Evolutionary conservation across 371 early-diverging fungal species (phyloP).

Genomic region (Mortierella sp.): DNA sequence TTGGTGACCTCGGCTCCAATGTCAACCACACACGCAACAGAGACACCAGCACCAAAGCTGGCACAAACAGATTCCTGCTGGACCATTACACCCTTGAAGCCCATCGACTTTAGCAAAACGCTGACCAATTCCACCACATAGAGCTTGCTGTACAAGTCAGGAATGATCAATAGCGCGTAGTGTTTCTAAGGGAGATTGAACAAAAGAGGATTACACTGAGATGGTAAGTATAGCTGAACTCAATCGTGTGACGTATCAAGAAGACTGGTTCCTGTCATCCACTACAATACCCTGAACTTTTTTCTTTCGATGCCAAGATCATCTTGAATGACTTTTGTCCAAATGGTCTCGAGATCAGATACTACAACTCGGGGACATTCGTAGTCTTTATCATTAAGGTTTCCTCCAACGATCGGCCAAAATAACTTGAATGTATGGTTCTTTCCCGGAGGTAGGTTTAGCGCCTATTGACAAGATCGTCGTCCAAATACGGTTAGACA

Average conservation of each 20-base stretch:
- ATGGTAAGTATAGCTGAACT: too few species aligned
- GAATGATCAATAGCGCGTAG: conserved; percentile 81
- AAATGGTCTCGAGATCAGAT: conserved; percentile 82
- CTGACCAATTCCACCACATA: conserved; percentile 73
- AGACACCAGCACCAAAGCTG: conserved; percentile 89
- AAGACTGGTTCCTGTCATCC: background rate
- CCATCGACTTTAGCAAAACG: conserved; percentile 79
- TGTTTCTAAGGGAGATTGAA: conserved; percentile 55
- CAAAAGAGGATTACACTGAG: background rate
- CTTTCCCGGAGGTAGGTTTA: conserved; percentile 51
- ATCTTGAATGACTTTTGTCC: conserved; percentile 75
- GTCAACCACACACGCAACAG: conserved; percentile 89
- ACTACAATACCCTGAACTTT: conserved; percentile 63
- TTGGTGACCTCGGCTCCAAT: conserved; percentile 91
- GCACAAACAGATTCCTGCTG: conserved; percentile 87
- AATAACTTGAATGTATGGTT: conserved; percentile 51
- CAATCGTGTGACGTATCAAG: background rate
- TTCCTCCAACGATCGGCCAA: conserved; percentile 61
- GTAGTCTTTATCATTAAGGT: conserved; percentile 82
- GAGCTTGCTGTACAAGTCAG: conserved; percentile 74
- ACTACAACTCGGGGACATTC: conserved; percentile 68
- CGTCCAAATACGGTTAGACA: background rate
- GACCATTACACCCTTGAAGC: conserved; percentile 76
- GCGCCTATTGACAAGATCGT: conserved; percentile 19
- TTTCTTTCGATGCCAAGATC: conserved; percentile 74